Conservation (phyloP, 2,329 filamentous ascomycete genomes). For the Clarireedia sp. region DNA sequence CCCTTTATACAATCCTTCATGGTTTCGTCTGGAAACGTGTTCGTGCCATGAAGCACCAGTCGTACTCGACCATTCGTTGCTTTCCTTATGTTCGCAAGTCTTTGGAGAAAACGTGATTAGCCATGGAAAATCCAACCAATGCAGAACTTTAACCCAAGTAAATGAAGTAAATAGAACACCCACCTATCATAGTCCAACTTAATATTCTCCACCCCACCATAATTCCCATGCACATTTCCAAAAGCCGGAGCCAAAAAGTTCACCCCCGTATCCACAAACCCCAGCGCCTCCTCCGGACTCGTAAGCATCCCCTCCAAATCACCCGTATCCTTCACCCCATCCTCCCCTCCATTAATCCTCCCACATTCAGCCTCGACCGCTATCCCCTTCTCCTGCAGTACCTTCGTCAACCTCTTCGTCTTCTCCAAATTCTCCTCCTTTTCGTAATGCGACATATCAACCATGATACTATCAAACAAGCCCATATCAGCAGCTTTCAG, state of each 20-base stretch:
- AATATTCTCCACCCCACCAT: constrained; percentile 34
- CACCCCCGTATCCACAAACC: constrained; percentile 57
- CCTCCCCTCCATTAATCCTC: constrained; percentile 65
- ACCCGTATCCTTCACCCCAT: constrained; percentile 61
- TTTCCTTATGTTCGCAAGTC: constrained; percentile 14
- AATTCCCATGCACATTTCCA: constrained; percentile 60
- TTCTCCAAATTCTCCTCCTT: constrained; percentile 63
- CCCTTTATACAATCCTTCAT: constrained; percentile 43
- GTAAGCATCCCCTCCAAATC: constrained; percentile 55
- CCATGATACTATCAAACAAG: constrained; percentile 65
- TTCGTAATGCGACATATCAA: constrained; percentile 69
- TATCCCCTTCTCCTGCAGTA: constrained; percentile 50
- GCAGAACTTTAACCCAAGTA: background rate
- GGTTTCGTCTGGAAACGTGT: constrained; percentile 42
- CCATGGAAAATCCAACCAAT: background rate
- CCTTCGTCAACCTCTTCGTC: constrained; percentile 45
- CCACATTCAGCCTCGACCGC: constrained; percentile 62
- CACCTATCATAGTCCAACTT: constrained; percentile 34
- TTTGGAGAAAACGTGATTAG: background rate
- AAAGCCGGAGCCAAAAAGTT: constrained; percentile 60
- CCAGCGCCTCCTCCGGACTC: constrained; percentile 51
- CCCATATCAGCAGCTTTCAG: constrained; percentile 49
- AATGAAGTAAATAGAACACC: background rate
- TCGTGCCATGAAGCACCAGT: constrained; percentile 49
- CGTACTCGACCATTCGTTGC: constrained; percentile 34